These are phyloP conservation scores for Lepiota subincarnata DNA, from an alignment of 768 basidiomycete genomes.

Conservation along the genomic window DNA sequence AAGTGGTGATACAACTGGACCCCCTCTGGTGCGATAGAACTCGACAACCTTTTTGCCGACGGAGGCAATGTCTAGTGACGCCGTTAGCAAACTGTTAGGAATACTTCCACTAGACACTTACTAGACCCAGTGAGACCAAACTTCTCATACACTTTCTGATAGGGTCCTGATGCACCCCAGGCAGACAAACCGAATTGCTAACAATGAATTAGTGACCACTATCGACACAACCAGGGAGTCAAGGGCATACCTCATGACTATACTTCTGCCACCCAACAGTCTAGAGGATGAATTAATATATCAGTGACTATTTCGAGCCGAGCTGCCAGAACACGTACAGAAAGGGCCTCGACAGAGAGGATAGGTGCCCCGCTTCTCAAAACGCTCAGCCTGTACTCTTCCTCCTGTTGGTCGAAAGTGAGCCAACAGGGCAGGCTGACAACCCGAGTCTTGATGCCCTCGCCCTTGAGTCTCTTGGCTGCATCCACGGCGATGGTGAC, in stretches of 20 bases:
- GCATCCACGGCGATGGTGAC: constrained; percentile 86
- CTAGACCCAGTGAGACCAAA: constrained; percentile 78
- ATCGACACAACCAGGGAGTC: background rate
- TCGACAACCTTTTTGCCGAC: constrained; percentile 83
- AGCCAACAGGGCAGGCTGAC: constrained; percentile 91
- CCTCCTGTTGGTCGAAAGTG: constrained; percentile 78
- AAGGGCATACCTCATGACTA: constrained; percentile 63
- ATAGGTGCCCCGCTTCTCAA: constrained; percentile 88
- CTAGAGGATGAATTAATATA: constrained; percentile 21
- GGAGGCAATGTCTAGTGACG: constrained; percentile 59
- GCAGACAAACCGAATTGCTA: constrained; percentile 67
- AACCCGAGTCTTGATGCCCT: constrained; percentile 78
- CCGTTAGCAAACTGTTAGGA: constrained; percentile 10
- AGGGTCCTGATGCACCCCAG: constrained; percentile 91
- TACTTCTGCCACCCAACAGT: constrained; percentile 88
- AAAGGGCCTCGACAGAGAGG: constrained; percentile 81
- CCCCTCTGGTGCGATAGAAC: constrained; percentile 82
- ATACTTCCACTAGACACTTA: constrained; percentile 29
- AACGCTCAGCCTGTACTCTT: constrained; percentile 78
- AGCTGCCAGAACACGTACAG: constrained; percentile 26
- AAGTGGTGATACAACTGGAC: constrained; percentile 68
- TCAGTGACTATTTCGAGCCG: constrained; percentile 9
- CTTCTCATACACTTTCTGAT: constrained; percentile 87
- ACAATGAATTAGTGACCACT: constrained; percentile 12
- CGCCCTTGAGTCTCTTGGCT: constrained; percentile 67